A percentile compares a stretch with the other conserved stretches of the same genome.
Conservation (phyloP, 202 grass and related monocot species). For the Dendrocalamus latiflorus region DNA sequence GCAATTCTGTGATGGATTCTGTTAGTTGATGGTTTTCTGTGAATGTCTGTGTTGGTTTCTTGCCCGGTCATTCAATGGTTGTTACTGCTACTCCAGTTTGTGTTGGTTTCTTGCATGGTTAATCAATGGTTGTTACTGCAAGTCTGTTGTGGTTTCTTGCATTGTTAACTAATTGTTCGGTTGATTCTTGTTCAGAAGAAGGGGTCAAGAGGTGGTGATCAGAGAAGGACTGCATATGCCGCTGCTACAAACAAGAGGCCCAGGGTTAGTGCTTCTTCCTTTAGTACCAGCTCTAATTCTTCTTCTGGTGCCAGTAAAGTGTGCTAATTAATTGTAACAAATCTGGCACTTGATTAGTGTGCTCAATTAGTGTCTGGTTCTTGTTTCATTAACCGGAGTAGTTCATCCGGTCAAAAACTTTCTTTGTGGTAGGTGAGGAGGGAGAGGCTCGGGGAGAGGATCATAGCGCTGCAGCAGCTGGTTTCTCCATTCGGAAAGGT, state of each 20-base stretch:
- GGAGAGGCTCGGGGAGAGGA: conserved; percentile 87
- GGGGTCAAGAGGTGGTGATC: conserved; percentile 30
- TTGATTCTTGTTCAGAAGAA: conserved; percentile 52
- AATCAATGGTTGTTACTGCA: not conserved
- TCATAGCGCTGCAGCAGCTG: conserved; percentile 92
- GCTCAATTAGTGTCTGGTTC: not conserved
- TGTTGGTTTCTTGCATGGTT: not conserved
- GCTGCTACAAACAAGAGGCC: conserved; percentile 46
- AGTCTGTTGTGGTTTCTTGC: not conserved
- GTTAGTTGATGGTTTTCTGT: not conserved
- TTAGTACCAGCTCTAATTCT: not conserved
- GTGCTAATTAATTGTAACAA: not conserved
- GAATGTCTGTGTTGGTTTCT: not conserved
- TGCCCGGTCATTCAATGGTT: too few species aligned
- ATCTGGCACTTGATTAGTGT: not conserved
- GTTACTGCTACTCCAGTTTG: not conserved
- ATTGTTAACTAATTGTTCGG: not conserved
- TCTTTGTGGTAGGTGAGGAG: conserved; percentile 53
- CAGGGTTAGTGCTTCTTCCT: conserved; percentile 38
- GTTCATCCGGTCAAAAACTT: not conserved
- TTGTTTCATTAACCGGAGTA: not conserved
- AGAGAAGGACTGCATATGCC: conserved; percentile 35
- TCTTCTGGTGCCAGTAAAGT: conserved; percentile 21
- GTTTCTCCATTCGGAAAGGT: conserved; percentile 99
- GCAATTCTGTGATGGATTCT: not conserved